Conservation (phyloP, 2,329 filamentous ascomycete genomes). For the Xylaria multiplex region DNA sequence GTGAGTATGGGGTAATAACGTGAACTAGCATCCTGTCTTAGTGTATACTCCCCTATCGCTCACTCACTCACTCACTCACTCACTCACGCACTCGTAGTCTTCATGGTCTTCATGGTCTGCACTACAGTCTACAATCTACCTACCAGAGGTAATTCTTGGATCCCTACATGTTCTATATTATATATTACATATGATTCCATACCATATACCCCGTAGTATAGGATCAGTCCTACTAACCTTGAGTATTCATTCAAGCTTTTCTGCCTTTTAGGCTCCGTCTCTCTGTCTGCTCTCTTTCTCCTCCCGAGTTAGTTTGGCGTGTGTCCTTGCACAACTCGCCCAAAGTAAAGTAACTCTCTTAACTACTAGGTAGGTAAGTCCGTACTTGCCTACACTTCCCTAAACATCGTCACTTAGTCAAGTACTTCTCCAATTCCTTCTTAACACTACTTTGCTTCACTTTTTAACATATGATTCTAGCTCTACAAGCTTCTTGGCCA, state of each 20-base stretch:
- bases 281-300: conserved; percentile 1
- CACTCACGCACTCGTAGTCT: too few species aligned
- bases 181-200: background rate
- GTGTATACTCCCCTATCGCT: background rate
- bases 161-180: too few species aligned
- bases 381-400: background rate
- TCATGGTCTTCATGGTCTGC: too few species aligned
- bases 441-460: background rate
- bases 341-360: conserved; percentile 4
- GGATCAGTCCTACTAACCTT: conserved; percentile 3
- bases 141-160: too few species aligned
- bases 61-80: too few species aligned
- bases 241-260: conserved; percentile 1
- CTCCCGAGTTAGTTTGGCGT: conserved; percentile 16
- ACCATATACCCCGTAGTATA: background rate
- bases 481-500: too few species aligned
- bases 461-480: background rate
- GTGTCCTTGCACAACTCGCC: conserved; percentile 25
- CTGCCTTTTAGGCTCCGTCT: background rate
- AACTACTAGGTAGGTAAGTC: too few species aligned
- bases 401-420: background rate
- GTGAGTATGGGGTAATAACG: conserved; percentile 7
- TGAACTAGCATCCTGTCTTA: background rate
- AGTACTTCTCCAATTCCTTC: background rate
- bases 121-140: too few species aligned